Evolutionary conservation across 495 filamentous ascomycete genomes (phyloP).

Genomic region (Podospora appendiculata): DNA sequence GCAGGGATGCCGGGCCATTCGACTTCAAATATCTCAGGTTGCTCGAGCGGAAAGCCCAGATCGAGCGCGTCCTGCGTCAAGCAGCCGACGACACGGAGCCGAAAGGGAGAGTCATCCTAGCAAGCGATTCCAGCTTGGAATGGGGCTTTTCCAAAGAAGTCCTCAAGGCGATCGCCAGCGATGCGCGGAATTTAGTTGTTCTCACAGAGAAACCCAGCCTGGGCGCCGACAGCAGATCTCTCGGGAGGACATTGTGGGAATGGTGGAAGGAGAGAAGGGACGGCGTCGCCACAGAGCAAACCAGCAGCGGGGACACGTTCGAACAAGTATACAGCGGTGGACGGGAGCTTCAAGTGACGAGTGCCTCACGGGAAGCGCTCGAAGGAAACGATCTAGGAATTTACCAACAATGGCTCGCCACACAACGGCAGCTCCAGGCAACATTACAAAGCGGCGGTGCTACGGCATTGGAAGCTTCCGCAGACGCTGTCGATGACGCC

Average conservation of each 20-base stretch:
- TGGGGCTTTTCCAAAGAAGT: slow-evolving; percentile 95
- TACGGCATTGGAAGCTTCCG: slow-evolving; percentile 56
- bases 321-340: slow-evolving; percentile 60
- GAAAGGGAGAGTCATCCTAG: slow-evolving; percentile 70
- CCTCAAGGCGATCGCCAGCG: slow-evolving; percentile 62
- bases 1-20: slow-evolving; percentile 62
- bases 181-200: slow-evolving; percentile 73
- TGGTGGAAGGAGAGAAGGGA: slow-evolving; percentile 64
- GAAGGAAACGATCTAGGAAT: slow-evolving; percentile 64
- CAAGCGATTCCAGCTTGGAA: slow-evolving; percentile 80
- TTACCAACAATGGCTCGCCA: slow-evolving; percentile 87
- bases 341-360: slow-evolving; percentile 49
- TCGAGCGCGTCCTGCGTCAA: slow-evolving; percentile 52
- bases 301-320: slow-evolving; percentile 49
- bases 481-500: slow-evolving; percentile 76
- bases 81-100: slow-evolving; percentile 28
- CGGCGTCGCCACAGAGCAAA: slow-evolving; percentile 53
- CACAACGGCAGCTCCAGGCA: slow-evolving; percentile 69
- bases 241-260: slow-evolving; percentile 58
- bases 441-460: slow-evolving; percentile 61
- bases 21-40: slow-evolving; percentile 80
- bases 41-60: slow-evolving; percentile 66
- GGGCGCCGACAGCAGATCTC: slow-evolving; percentile 23
- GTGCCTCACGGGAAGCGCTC: slow-evolving; percentile 55
- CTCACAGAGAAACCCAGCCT: slow-evolving; percentile 61